A percentile compares a stretch with the other conserved stretches of the same genome.
phyloP scores from a whole-genome alignment of 2,329 filamentous ascomycete genomes.

The Aspergillus ochraceus region DNA sequence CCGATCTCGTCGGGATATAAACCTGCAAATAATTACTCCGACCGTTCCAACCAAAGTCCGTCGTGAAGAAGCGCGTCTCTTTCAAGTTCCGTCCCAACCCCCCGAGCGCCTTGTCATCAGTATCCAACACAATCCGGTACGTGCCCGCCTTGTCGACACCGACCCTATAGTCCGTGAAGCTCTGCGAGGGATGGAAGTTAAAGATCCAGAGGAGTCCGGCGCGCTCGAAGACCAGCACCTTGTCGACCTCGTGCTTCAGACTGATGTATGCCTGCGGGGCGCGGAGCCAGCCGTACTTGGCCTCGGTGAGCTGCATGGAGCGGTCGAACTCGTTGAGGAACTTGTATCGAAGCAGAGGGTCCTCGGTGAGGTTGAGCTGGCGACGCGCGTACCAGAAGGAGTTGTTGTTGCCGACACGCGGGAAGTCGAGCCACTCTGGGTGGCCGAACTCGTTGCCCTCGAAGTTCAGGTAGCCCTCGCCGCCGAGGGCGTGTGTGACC shows the following conservation, averaged over 20 bases:
- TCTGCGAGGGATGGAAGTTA: conserved; percentile 86
- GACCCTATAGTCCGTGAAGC: conserved; percentile 89
- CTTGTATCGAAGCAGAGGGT: conserved; percentile 79
- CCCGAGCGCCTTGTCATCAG: conserved; percentile 74
- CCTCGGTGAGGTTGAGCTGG: conserved; percentile 89
- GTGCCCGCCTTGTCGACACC: conserved; percentile 82
- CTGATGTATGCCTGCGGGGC: conserved; percentile 85
- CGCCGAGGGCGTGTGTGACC: conserved; percentile 85
- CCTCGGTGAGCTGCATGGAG: conserved; percentile 84
- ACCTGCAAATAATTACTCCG: conserved; percentile 89
- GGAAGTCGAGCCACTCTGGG: conserved; percentile 98
- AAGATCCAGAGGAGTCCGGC: conserved; percentile 90
- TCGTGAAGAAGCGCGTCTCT: conserved; percentile 87
- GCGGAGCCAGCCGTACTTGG: conserved; percentile 88
- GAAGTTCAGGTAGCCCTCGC: conserved; percentile 97
- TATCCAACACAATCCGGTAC: conserved; percentile 82
- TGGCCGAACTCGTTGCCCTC: conserved; percentile 99
- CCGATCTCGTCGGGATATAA: conserved; percentile 82
- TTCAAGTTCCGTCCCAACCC: conserved; percentile 77
- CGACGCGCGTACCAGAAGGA: conserved; percentile 93
- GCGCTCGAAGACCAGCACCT: conserved; percentile 93
- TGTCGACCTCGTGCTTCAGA: conserved; percentile 90
- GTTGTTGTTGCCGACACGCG: conserved; percentile 86
- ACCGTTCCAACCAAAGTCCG: conserved; percentile 84
- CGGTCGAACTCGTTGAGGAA: conserved; percentile 93